phyloP scores from a whole-genome alignment of 352 stramenopile species.

The Phytophthora aleatoria region DNA sequence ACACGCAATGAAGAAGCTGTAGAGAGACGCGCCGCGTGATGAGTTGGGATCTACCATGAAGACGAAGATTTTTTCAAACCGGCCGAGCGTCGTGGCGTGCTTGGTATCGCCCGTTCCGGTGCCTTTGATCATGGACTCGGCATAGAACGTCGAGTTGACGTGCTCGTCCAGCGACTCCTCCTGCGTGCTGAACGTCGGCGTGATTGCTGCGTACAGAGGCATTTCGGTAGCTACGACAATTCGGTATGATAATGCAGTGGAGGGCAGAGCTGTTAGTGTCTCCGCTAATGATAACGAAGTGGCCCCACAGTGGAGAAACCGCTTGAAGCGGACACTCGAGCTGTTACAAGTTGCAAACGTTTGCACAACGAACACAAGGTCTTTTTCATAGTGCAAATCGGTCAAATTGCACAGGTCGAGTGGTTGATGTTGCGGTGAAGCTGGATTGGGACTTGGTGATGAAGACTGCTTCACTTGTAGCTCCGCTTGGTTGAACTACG shows the following conservation, averaged over 20 bases:
- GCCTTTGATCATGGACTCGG: constrained; percentile 43
- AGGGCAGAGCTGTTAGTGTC: neutral
- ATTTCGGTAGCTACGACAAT: constrained; percentile 22
- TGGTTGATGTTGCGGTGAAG: too few species aligned
- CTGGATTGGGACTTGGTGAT: too few species aligned
- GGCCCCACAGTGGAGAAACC: constrained; percentile 16
- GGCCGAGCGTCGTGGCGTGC: constrained; percentile 50
- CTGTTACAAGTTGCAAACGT: too few species aligned
- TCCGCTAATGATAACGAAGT: constrained; percentile 6
- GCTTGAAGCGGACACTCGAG: neutral
- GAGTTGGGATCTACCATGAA: constrained; percentile 81
- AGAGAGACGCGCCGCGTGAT: constrained; percentile 63
- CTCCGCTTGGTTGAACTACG: too few species aligned
- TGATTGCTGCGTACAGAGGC: constrained; percentile 64
- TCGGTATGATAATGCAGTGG: neutral
- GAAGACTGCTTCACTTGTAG: too few species aligned
- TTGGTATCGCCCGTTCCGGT: constrained; percentile 36
- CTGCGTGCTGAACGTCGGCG: constrained; percentile 61
- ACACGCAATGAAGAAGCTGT: constrained; percentile 74
- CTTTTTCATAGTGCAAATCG: too few species aligned
- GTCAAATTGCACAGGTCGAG: too few species aligned
- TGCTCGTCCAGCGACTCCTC: constrained; percentile 61
- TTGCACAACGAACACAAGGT: too few species aligned
- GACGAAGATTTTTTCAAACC: constrained; percentile 65
- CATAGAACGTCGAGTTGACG: constrained; percentile 58